Evolutionary conservation across 2,329 filamentous ascomycete genomes (phyloP).

Genomic region (Phyllosticta citribraziliensis): DNA sequence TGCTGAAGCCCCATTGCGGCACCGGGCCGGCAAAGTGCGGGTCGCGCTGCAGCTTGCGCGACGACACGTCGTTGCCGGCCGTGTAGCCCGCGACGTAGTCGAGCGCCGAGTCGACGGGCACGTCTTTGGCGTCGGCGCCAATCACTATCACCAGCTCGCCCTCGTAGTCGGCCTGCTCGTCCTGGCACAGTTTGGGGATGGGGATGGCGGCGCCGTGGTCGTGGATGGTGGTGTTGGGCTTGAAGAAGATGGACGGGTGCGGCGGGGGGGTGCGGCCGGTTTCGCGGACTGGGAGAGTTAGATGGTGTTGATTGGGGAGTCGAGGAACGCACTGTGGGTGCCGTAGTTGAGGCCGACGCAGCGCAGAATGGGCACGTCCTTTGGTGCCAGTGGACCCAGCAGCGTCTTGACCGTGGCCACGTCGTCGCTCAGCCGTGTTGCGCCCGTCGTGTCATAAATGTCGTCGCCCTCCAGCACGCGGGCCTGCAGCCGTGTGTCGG

Average conservation of each 20-base stretch:
- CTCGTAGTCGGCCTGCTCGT: slow-evolving; percentile 40
- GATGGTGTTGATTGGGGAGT: neutral
- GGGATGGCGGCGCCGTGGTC: slow-evolving; percentile 32
- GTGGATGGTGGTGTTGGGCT: slow-evolving; percentile 32
- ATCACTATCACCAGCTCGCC: slow-evolving; percentile 34
- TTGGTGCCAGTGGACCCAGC: slow-evolving; percentile 26
- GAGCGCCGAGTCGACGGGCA: slow-evolving; percentile 34
- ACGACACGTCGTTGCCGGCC: slow-evolving; percentile 46
- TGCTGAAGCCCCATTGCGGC: slow-evolving; percentile 47
- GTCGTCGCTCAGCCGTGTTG: slow-evolving; percentile 44
- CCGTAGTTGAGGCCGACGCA: slow-evolving; percentile 39
- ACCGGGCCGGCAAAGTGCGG: slow-evolving; percentile 17
- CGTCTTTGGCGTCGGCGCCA: slow-evolving; percentile 43
- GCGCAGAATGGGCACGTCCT: slow-evolving; percentile 33
- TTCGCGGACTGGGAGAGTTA: neutral
- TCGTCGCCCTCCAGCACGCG: slow-evolving; percentile 43
- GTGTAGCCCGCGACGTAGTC: slow-evolving; percentile 46
- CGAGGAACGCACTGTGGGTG: slow-evolving; percentile 39
- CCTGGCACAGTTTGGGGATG: slow-evolving; percentile 41
- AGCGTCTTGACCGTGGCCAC: slow-evolving; percentile 40
- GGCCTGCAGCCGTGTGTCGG: slow-evolving; percentile 41
- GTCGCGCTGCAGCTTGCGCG: slow-evolving; percentile 38
- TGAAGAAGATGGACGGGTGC: slow-evolving; percentile 54
- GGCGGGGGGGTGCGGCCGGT: slow-evolving; percentile 47
- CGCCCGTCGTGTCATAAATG: slow-evolving; percentile 37